Conservation (phyloP, 768 basidiomycete genomes). For the Suillus variegatus region DNA sequence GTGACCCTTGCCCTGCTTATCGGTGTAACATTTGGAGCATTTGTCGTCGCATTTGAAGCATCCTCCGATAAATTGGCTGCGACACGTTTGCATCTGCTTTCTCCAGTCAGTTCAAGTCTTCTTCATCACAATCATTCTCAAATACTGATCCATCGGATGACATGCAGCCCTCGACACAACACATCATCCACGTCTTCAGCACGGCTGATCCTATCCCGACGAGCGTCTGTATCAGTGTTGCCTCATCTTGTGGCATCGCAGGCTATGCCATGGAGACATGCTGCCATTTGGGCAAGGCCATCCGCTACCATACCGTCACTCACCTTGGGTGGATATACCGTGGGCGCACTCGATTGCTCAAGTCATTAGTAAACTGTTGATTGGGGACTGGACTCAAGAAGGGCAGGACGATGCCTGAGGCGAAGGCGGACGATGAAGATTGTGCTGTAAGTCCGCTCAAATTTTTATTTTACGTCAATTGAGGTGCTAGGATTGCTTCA, state of each 20-base stretch:
- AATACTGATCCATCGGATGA: slow-evolving; percentile 7
- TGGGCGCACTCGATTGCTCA: slow-evolving; percentile 68
- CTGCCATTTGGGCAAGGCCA: slow-evolving; percentile 85
- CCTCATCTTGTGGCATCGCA: slow-evolving; percentile 75
- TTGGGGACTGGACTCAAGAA: slow-evolving; percentile 55
- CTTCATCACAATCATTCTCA: neutral
- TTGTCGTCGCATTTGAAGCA: slow-evolving; percentile 88
- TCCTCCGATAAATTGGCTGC: slow-evolving; percentile 76
- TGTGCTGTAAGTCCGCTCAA: slow-evolving; percentile 54
- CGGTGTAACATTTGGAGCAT: slow-evolving; percentile 88
- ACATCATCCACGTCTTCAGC: slow-evolving; percentile 87
- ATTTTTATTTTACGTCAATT: slow-evolving; percentile 4
- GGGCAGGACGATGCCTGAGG: slow-evolving; percentile 43
- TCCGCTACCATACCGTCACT: slow-evolving; percentile 84
- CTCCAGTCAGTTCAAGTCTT: slow-evolving; percentile 54
- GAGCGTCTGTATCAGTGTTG: slow-evolving; percentile 76
- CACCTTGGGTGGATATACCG: slow-evolving; percentile 70
- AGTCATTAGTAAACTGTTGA: slow-evolving; percentile 66
- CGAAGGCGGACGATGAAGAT: slow-evolving; percentile 57
- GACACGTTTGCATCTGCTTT: slow-evolving; percentile 79
- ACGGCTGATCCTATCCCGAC: slow-evolving; percentile 94
- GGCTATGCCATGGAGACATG: slow-evolving; percentile 85
- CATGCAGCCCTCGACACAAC: slow-evolving; percentile 63
- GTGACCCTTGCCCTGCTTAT: slow-evolving; percentile 74
- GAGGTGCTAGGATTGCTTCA: slow-evolving; percentile 60